Evolutionary conservation across 768 basidiomycete species (phyloP), one percentile per base, ranked within the genome.

Genomic region (Lactifluus volemus): DNA sequence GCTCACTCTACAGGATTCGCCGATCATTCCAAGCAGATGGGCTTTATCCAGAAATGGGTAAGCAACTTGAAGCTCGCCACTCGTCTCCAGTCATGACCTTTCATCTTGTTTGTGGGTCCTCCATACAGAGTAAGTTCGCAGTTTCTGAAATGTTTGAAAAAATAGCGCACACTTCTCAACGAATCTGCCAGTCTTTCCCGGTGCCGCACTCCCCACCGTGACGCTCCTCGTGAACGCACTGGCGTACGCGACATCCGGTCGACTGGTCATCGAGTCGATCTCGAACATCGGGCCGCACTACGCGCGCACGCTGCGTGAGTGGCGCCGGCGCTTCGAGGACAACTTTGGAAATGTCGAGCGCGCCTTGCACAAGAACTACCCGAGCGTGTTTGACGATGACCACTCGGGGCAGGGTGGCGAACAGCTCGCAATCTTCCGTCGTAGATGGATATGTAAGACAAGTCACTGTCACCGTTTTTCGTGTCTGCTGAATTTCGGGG

Each of bases 241-340:
- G 17, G 49, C 42, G 5, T 39, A 44, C 15, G 59, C 62, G 30
- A 57, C 63, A 11, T 47, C 47, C 21, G 66, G 66, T 17, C 45
- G 36, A 4, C 54, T 67, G 3, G 36, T 55, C 34, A 15, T 66
- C 29, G 65, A 64, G 2, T 58, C 61, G 29, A 58, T 66, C 36
- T 53, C 51, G 45, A 61, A 66, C 12, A 56, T 65, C 19, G 61
- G 58, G 1, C 83, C 84, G 34, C 84, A 89, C 68, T 90, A 89
- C 69, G 83, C 87, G 9, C 83, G 87, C n/a, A 89, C 89, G 14
- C 76, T 91, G 7, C 79, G 88, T 21, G 88, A 89, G 73, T 91
- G 89, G 89, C 75, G 83, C 11, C 69, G 73, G 25, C 76, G 84
- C 9, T 90, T 90, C 73, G 67, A 81, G 51, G 71, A 73, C 21